Base-by-base conservation (phyloP, 2,329 filamentous ascomycete species). In the Fusarium algeriense region DNA sequence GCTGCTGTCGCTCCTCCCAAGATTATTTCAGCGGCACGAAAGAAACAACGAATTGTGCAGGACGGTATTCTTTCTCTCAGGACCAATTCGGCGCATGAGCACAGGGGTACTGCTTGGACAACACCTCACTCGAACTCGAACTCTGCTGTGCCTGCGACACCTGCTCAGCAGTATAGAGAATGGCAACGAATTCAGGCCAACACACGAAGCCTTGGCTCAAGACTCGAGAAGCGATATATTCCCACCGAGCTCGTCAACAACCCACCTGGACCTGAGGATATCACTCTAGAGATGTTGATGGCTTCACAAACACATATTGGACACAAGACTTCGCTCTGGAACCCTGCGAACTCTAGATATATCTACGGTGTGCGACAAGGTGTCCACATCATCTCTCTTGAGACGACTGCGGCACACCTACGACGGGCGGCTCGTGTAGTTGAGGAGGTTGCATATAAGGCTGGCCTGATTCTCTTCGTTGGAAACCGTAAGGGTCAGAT, bases 341-440 rank as follows among this genome's bases (percentile, higher is more conserved):
- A 99, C 83, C 95, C 96, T 14, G 91, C 90, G 56, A 99, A 98
- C 84, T 91, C 94, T 71, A 89, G 93, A 73, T 98, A 98, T 83
- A 98, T 99, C 80, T 95, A 93, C 80, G 96, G 96, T 75, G 89
- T 97, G 68, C 88, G 96, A 46, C 89, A 96, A 74, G 94, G 92
- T 19, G 91, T 97, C 67, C 95, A 98, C 83, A 94, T 99, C 80
- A 97, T 99, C 81, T 92, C 92, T 13, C 90, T 98, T 6, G 96
- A 99, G 80, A 88, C 90, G 66, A 98, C 93, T 35, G 94, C 94
- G 17, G 92, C 94, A 19, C 92, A 98, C 82, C 88, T 99, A 60
- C 91, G 95, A n/a, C 91, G 96, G 54, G 95, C 96, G 7, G 94
- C 94, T n/a, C 93, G 95, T 75, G 90, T 99, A 7, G 94, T 98